Evolutionary conservation across 176 grass and related monocot genomes (phyloP).

Genomic region (Avena eriantha): DNA sequence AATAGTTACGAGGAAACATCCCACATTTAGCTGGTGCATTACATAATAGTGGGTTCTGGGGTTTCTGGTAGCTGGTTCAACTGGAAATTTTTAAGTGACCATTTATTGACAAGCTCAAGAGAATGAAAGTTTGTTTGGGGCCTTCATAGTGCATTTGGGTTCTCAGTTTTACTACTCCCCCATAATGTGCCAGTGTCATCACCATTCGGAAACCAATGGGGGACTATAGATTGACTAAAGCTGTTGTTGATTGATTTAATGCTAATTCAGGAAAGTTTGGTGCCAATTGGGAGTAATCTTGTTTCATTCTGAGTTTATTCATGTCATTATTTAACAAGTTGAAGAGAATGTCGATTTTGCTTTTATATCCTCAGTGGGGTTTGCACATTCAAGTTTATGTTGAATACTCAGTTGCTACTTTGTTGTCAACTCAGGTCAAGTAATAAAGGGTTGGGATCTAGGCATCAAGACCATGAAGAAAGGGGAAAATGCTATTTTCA

Average conservation of each 20-base stretch:
- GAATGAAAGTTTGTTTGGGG: background rate
- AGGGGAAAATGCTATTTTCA: slow-evolving; percentile 95
- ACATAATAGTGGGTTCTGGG: background rate
- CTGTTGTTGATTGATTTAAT: background rate
- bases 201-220: background rate
- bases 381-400: background rate
- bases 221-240: background rate
- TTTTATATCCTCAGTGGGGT: background rate
- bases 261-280: background rate
- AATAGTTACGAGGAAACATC: background rate
- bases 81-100: slow-evolving; percentile 11
- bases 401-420: slow-evolving; percentile 1
- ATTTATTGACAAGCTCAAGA: background rate
- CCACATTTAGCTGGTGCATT: background rate
- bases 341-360: background rate
- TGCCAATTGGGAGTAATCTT: background rate
- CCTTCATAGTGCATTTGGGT: background rate
- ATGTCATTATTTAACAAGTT: background rate
- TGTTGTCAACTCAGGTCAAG: slow-evolving; percentile 65
- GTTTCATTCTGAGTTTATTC: background rate
- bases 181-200: background rate
- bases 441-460: slow-evolving; percentile 99
- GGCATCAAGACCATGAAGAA: slow-evolving; percentile 99
- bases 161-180: background rate
- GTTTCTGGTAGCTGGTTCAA: background rate